Conservation (phyloP, 225 moss, liverwort and hornwort species). For the Climacium dendroides region DNA sequence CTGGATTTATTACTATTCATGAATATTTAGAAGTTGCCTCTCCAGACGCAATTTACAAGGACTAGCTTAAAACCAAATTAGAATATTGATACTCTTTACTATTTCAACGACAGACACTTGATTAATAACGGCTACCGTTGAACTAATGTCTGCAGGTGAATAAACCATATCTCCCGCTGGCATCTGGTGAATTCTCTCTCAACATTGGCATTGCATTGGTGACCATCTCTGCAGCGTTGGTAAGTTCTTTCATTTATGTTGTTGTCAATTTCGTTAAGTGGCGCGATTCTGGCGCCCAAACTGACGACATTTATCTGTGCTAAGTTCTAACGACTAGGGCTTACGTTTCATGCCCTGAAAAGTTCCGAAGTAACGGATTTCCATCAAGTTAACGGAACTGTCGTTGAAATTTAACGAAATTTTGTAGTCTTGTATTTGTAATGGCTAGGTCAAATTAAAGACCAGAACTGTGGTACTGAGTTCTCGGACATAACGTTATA, state of each 20-base stretch:
- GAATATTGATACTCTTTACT: neutral
- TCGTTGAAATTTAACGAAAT: neutral
- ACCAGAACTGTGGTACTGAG: neutral
- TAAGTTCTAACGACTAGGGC: neutral
- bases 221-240: conserved; percentile 49
- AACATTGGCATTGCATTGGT: conserved; percentile 55
- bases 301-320: neutral
- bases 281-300: neutral
- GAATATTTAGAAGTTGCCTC: neutral
- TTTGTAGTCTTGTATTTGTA: neutral
- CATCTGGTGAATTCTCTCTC: conserved; percentile 83
- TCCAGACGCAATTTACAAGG: neutral
- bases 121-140: neutral
- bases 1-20: neutral
- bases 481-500: neutral
- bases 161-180: conserved; percentile 85
- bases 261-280: neutral
- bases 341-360: neutral
- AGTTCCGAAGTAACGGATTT: neutral
- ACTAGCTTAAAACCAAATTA: neutral
- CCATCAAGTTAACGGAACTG: neutral
- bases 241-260: neutral
- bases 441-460: neutral
- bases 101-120: neutral
- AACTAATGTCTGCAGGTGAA: conserved; percentile 40